Base-by-base conservation (phyloP, 2,329 filamentous ascomycete species). In the Verticillium albo-atrum region DNA sequence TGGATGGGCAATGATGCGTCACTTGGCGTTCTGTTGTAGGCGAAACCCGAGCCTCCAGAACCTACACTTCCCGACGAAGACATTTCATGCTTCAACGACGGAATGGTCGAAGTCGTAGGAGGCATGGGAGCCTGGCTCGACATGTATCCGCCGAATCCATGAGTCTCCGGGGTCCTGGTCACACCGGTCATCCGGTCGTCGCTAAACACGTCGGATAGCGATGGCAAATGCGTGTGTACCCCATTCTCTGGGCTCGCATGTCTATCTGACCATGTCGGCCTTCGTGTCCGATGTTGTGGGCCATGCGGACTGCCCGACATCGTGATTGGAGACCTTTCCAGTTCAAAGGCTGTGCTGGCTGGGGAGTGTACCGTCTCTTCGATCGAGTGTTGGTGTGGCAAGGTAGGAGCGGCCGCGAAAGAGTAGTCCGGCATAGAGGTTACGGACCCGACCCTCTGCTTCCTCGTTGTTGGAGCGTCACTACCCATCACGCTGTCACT, bases 1-100 rank as follows among this genome's bases (percentile, higher is more conserved):
- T 85, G 82, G 26, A 85, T 85, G 1, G 83, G 81, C 12, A 85
- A 64, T 1, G 80, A 74, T 0, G 80, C 77, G 37, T 85, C 82
- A 54, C 79, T 76, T 0, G 79, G 75, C 4, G 78, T 79, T 50
- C 81, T 74, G 2, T 77, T 73, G n/a, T 70, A 69, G 3, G 61
- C 58, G 4, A 42, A 27, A 6, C 47, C 34, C 26, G 69, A 67
- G 25, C 72, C 73, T 1, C 79, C 77, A 15, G 71, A 50, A 67
- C 73, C 72, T 47, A 72, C 69, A 54, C 77, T 82, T 32, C 76
- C 76, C 17, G 65, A 71, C 4, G 78, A 81, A 3, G 78, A 79
- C 23, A 75, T 73, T 51, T 83, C 79, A 28, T 79, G 77, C 42
- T 72, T 76, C 35, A 82, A 66, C 2, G 74, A 68, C 1, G 81